These are phyloP conservation scores for Epicoccum sorghinum DNA, from an alignment of 2,329 filamentous ascomycete genomes.

Conservation along the genomic window DNA sequence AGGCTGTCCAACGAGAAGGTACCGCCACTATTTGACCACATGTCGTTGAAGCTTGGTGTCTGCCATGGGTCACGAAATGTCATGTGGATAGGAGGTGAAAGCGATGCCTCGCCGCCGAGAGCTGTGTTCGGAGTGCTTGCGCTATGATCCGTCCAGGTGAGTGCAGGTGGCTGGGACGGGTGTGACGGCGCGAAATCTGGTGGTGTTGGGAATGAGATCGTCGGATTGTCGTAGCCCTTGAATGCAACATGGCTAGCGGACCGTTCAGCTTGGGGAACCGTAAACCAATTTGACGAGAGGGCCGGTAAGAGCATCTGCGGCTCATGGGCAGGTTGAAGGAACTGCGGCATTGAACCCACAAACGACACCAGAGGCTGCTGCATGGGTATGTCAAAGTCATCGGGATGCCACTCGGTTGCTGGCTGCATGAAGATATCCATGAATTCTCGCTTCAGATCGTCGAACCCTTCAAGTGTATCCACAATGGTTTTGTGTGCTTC, in stretches of 20 bases:
- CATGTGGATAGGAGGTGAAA: not conserved
- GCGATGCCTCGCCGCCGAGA: not conserved
- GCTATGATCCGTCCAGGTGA: not conserved
- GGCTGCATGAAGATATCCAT: constrained; percentile 30
- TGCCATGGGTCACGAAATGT: constrained; percentile 9
- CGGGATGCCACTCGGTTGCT: constrained; percentile 28
- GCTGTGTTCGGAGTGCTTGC: not conserved
- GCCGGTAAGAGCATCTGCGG: constrained; percentile 29
- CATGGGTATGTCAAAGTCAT: constrained; percentile 24
- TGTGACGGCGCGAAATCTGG: not conserved
- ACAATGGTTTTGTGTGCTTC: constrained; percentile 27
- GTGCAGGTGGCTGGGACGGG: not conserved
- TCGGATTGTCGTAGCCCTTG: not conserved
- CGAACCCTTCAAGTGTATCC: constrained; percentile 22
- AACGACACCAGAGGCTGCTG: not conserved
- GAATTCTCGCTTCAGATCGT: constrained; percentile 32
- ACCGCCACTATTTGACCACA: not conserved
- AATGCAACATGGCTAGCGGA: not conserved
- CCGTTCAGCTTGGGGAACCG: constrained; percentile 1
- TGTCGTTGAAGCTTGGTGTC: not conserved
- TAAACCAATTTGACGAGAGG: constrained; percentile 20
- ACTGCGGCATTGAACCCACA: constrained; percentile 19
- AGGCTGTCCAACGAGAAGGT: not conserved
- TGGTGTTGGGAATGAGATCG: not conserved
- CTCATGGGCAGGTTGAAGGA: constrained; percentile 35